These are phyloP conservation scores for Quercus tomentella DNA, from an alignment of 331 rosid species.

Conservation along the genomic window DNA sequence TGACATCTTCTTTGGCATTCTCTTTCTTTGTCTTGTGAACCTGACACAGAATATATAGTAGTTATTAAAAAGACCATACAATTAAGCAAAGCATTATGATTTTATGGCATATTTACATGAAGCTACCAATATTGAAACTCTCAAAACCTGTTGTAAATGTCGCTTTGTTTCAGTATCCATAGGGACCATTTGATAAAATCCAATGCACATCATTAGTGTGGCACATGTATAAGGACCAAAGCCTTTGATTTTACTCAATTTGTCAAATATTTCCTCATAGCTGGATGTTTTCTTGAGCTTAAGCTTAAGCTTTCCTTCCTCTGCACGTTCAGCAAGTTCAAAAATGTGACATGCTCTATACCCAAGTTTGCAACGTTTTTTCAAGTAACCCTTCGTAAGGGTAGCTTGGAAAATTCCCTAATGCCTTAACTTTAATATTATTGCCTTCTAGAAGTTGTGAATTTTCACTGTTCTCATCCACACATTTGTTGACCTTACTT, in stretches of 20 bases:
- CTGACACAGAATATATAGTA: not conserved
- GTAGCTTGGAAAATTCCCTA: slow-evolving; percentile 31
- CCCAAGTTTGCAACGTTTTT: slow-evolving; percentile 1
- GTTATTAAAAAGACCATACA: no score
- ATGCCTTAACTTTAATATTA: no score
- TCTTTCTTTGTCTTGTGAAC: slow-evolving; percentile 14
- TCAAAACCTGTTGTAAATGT: slow-evolving; percentile 17
- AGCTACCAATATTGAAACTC: no score
- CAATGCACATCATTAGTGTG: slow-evolving; percentile 29
- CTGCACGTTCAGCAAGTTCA: not conserved
- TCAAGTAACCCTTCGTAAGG: not conserved
- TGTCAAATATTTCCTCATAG: not conserved
- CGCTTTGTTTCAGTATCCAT: slow-evolving; percentile 29
- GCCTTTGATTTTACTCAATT: slow-evolving; percentile 17
- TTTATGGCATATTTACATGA: no score
- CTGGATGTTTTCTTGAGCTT: not conserved
- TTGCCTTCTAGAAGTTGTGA: not conserved
- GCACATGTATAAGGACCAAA: slow-evolving; percentile 27
- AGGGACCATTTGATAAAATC: slow-evolving; percentile 26
- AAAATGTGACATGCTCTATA: slow-evolving; percentile 18
- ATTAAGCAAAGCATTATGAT: no score
- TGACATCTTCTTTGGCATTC: not conserved
- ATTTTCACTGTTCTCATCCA: not conserved
- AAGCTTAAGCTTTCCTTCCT: not conserved
- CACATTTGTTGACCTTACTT: not conserved